Conservation (phyloP, 2,329 filamentous ascomycete genomes). For the Reticulascus tulasneorum region DNA sequence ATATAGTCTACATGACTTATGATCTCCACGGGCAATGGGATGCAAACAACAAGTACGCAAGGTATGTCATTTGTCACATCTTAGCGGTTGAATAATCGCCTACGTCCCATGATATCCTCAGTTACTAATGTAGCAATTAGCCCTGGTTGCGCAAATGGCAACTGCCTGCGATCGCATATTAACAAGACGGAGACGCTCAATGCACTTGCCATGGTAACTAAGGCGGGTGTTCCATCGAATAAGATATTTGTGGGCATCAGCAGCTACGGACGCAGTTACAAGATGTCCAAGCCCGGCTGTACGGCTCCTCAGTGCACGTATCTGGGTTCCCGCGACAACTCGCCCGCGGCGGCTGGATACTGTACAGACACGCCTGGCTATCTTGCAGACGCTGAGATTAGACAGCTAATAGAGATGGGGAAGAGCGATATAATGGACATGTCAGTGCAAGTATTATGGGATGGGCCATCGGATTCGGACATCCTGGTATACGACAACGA, state of each 20-base stretch:
- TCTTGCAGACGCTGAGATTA: slow-evolving; percentile 26
- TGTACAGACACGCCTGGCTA: slow-evolving; percentile 27
- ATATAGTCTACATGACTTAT: slow-evolving; percentile 32
- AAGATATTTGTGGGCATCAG: slow-evolving; percentile 27
- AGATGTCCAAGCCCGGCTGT: slow-evolving; percentile 26
- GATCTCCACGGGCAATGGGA: slow-evolving; percentile 26
- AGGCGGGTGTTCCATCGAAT: slow-evolving; percentile 23
- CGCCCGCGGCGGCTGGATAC: slow-evolving; percentile 18
- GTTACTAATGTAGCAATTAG: slow-evolving; percentile 7
- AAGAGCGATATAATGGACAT: too few relatives aligned
- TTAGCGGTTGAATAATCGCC: too few relatives aligned
- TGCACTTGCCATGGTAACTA: slow-evolving; percentile 26
- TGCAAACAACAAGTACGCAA: slow-evolving; percentile 22
- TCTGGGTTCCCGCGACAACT: slow-evolving; percentile 18
- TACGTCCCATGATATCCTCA: slow-evolving; percentile 1
- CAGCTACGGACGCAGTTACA: slow-evolving; percentile 28
- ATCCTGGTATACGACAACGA: slow-evolving; percentile 23
- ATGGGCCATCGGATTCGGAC: neutral
- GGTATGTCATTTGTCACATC: too few relatives aligned
- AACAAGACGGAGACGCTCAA: slow-evolving; percentile 31
- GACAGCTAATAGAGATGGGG: too few relatives aligned
- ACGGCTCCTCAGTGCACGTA: slow-evolving; percentile 20
- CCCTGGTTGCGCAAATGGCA: slow-evolving; percentile 23
- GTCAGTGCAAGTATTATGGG: neutral
- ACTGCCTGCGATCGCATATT: slow-evolving; percentile 29